Evolutionary conservation across 257 asterid species (phyloP).

Genomic region (Orobanche coerulescens): DNA sequence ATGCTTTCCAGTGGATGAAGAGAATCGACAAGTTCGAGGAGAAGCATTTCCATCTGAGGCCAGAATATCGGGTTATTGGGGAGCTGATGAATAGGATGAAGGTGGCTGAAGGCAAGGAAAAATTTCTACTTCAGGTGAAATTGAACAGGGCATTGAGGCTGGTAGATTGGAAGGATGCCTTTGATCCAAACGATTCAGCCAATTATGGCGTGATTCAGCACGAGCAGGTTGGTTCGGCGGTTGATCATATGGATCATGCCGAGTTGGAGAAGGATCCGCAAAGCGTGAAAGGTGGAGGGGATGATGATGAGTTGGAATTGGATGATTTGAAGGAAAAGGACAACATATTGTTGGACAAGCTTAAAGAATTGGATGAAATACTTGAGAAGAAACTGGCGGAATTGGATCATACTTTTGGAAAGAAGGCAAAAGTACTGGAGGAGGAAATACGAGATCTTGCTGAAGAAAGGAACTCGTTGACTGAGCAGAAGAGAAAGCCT

Average conservation of each 20-base stretch:
- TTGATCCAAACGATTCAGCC: slow-evolving; percentile 77
- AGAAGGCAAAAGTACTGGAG: slow-evolving; percentile 72
- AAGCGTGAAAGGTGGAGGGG: slow-evolving; percentile 33
- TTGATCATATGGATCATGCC: slow-evolving; percentile 40
- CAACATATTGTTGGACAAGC: slow-evolving; percentile 58
- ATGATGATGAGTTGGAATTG: slow-evolving; percentile 49
- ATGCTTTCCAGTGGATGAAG: slow-evolving; percentile 63
- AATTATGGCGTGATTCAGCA: slow-evolving; percentile 67
- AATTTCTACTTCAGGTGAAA: slow-evolving; percentile 78
- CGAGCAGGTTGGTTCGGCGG: slow-evolving; percentile 40
- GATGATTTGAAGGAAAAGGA: slow-evolving; percentile 86
- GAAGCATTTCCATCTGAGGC: slow-evolving; percentile 58
- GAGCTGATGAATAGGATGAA: slow-evolving; percentile 78
- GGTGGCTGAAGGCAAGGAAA: slow-evolving; percentile 89
- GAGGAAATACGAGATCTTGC: slow-evolving; percentile 96
- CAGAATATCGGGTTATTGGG: slow-evolving; percentile 85
- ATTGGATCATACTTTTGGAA: slow-evolving; percentile 86
- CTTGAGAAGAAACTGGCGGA: slow-evolving; percentile 73
- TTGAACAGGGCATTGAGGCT: slow-evolving; percentile 73
- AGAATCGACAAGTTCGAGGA: slow-evolving; percentile 75
- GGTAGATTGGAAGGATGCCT: slow-evolving; percentile 68
- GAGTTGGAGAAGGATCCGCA: slow-evolving; percentile 46
- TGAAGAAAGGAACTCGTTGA: slow-evolving; percentile 85
- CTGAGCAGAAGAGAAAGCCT: slow-evolving; percentile 83
- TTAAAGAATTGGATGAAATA: slow-evolving; percentile 56